Conservation (phyloP, 2,329 filamentous ascomycete genomes). For the Fusarium brachygibbosum region DNA sequence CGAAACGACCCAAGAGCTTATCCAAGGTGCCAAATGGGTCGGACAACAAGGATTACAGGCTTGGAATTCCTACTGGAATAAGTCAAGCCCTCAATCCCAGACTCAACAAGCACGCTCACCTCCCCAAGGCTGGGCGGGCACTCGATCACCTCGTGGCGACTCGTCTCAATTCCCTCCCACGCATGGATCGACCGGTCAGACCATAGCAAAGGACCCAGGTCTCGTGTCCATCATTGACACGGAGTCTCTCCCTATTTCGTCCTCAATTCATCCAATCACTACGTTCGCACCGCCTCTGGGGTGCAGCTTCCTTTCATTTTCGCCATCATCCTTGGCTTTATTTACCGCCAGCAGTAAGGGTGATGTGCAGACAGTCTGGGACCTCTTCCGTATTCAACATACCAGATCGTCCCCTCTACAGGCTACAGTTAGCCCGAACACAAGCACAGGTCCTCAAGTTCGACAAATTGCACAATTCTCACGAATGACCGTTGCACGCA, state of each 20-base stretch:
- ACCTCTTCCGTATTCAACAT: constrained; percentile 76
- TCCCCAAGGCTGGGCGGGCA: constrained; percentile 63
- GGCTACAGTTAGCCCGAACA: constrained; percentile 60
- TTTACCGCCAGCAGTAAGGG: constrained; percentile 86
- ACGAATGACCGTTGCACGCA: constrained; percentile 89
- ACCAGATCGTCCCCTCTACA: constrained; percentile 73
- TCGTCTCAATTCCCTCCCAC: constrained; percentile 77
- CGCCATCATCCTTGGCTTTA: constrained; percentile 78
- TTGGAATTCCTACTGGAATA: constrained; percentile 86
- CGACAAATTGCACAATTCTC: constrained; percentile 90
- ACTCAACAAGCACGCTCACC: constrained; percentile 61
- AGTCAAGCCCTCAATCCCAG: constrained; percentile 60
- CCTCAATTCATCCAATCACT: constrained; percentile 72
- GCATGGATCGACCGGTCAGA: constrained; percentile 73
- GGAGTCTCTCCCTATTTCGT: constrained; percentile 67
- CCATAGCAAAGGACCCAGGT: constrained; percentile 74
- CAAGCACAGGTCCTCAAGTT: constrained; percentile 69
- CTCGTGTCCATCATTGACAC: constrained; percentile 82
- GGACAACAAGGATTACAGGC: constrained; percentile 82
- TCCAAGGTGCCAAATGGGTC: constrained; percentile 80
- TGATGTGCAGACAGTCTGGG: constrained; percentile 87
- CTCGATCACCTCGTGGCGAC: constrained; percentile 62
- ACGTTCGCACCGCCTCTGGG: constrained; percentile 80
- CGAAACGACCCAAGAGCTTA: constrained; percentile 82
- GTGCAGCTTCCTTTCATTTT: constrained; percentile 85